phyloP scores from a whole-genome alignment of 1,284 basidiomycete genomes.

The Ustilago xerochloae region DNA sequence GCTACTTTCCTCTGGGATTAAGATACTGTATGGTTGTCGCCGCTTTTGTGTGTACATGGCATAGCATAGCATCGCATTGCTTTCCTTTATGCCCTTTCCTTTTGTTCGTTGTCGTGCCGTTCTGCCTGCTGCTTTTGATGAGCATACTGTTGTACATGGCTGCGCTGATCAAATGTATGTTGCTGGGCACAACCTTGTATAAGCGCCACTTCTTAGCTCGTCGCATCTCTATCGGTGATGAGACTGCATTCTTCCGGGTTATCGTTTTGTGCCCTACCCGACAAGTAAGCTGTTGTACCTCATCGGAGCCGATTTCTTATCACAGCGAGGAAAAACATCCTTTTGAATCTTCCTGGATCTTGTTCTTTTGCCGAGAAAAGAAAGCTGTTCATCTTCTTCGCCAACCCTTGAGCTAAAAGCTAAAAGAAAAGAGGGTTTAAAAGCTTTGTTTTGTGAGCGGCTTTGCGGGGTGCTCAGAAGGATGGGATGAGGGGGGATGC shows the following conservation, averaged over 20 bases:
- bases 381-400: too few species aligned
- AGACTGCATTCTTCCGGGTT: neutral
- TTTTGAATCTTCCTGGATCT: too few species aligned
- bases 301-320: too few species aligned
- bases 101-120: too few species aligned
- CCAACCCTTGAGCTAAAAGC: neutral
- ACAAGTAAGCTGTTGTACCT: too few species aligned
- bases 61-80: constrained; percentile 22
- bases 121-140: too few species aligned
- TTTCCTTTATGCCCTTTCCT: neutral
- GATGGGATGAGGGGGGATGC: neutral
- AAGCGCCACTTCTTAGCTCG: constrained; percentile 9
- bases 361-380: too few species aligned
- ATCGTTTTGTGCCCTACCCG: neutral
- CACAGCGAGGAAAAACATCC: too few species aligned
- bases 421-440: neutral
- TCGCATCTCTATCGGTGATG: neutral
- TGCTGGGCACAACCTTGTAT: neutral
- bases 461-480: too few species aligned
- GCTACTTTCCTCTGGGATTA: neutral
- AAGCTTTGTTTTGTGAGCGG: too few species aligned
- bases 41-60: constrained; percentile 15
- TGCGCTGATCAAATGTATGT: neutral
- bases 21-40: too few species aligned
- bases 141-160: neutral